Percentiles rank a stretch among this genome's conserved stretches.
phyloP scores from a whole-genome alignment of 1,284 basidiomycete species.

The Ustilago bromivora region DNA sequence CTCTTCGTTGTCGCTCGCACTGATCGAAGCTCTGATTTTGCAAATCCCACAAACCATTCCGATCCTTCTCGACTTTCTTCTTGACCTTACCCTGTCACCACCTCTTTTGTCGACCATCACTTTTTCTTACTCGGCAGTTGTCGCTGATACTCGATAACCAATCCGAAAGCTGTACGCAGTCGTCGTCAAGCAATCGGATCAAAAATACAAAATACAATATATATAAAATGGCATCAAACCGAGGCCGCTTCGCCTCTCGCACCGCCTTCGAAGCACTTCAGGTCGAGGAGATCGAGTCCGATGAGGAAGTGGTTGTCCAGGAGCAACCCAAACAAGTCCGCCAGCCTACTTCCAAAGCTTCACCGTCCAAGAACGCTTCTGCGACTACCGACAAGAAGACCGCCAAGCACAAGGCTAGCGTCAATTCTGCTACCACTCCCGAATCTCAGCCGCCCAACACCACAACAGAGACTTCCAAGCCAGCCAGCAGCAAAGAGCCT shows the following conservation, averaged over 20 bases:
- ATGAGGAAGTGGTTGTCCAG: slow-evolving; percentile 41
- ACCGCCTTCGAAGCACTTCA: slow-evolving; percentile 54
- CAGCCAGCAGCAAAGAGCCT: not conserved
- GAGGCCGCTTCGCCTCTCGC: slow-evolving; percentile 50
- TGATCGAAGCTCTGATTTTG: slow-evolving; percentile 1
- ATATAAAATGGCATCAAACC: slow-evolving; percentile 35
- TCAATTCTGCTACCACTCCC: slow-evolving; percentile 3
- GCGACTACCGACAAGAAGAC: slow-evolving; percentile 25
- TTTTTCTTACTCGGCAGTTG: not conserved
- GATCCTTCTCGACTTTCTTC: not conserved
- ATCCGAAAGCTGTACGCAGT: not conserved
- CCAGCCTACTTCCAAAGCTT: slow-evolving; percentile 11
- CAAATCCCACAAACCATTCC: no score
- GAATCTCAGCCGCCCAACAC: slow-evolving; percentile 3
- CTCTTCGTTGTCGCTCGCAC: not conserved
- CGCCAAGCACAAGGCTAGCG: slow-evolving; percentile 21
- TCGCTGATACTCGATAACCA: not conserved
- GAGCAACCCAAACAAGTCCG: slow-evolving; percentile 16
- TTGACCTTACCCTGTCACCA: not conserved
- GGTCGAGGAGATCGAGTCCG: slow-evolving; percentile 53
- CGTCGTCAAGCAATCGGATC: not conserved
- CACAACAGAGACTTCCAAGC: slow-evolving; percentile 5
- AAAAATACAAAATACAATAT: no score
- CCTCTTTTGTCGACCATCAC: not conserved
- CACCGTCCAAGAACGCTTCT: slow-evolving; percentile 16